Base-by-base conservation (phyloP, 2,329 filamentous ascomycete genomes). In the Podosphaera leucotricha region DNA sequence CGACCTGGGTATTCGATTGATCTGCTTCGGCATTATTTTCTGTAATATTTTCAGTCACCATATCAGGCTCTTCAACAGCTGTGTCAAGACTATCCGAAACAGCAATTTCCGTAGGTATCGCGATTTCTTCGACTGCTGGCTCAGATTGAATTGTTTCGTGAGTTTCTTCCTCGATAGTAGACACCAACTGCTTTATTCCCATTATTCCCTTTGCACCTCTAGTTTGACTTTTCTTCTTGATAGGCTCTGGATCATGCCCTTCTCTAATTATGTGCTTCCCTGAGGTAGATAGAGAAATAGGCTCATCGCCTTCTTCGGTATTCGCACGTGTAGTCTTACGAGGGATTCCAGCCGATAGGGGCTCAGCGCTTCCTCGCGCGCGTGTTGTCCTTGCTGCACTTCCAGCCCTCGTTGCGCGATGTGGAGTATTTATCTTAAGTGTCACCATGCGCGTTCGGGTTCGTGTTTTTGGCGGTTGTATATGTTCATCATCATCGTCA, bases 201-300 rank as follows among this genome's bases (percentile, higher is more conserved):
- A 56, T 58, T 0, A 55, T 30, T 3, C 54, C 53, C 43, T 59
- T 60, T n/a, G 48, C 24, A n/a, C 53, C 57, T 47, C 55, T 48
- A 21, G 46, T 52, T 2, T 48, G 38, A 47, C 54, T 51, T n/a
- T 20, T 10, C 8, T 11, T 20, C 41, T 53, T 63, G 13, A 63
- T 54, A 2, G 65, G 55, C 49, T 77, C 72, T 0, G 73, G 72
- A 50, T 70, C 75, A 44, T 62, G 63, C 22, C 70, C 70, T 16
- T 61, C 61, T 35, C 68, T 63, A 24, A 66, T 60, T 2, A 62
- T 66, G 49, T 77, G 72, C 46, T 64, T 66, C n/a, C 73, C 74
- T 6, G 73, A 77, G 51, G 64, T 70, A 5, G 72, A 70, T 13
- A 77, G 60, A 52, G 76, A 71, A 3, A 75, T 56, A 6, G 75